phyloP scores from a whole-genome alignment of 164 flowering plant species.

The Nelumbo lutea region DNA sequence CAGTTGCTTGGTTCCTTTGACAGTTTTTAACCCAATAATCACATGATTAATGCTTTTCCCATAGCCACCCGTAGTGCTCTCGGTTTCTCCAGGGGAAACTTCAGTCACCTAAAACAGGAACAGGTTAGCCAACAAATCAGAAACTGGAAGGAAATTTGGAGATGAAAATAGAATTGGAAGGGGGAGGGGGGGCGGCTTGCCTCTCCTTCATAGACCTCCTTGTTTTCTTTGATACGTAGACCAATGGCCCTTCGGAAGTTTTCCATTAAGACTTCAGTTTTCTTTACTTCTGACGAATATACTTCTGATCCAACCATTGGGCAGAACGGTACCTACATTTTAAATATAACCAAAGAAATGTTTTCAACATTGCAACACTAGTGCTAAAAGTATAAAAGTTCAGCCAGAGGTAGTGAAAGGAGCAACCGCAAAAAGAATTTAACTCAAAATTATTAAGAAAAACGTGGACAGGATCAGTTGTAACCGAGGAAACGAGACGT shows the following conservation, averaged over 20 bases:
- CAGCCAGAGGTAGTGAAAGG: neutral
- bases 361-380: too few relatives aligned
- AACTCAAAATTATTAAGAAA: neutral
- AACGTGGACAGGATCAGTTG: neutral
- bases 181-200: constrained; percentile 12
- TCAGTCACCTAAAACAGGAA: constrained; percentile 66
- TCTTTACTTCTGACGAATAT: constrained; percentile 96
- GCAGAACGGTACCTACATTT: constrained; percentile 86
- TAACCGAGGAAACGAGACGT: neutral
- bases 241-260: constrained; percentile 93
- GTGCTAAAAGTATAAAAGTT: neutral
- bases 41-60: constrained; percentile 95
- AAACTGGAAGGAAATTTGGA: neutral
- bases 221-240: constrained; percentile 92
- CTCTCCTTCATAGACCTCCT: constrained; percentile 99
- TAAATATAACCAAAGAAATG: neutral
- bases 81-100: constrained; percentile 99
- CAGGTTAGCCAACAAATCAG: constrained; percentile 10
- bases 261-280: constrained; percentile 97
- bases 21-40: constrained; percentile 92
- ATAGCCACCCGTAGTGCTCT: constrained; percentile 89
- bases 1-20: constrained; percentile 95
- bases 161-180: too few relatives aligned
- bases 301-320: constrained; percentile 99
- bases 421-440: too few relatives aligned